Base-by-base conservation (phyloP, 495 filamentous ascomycete genomes). In the Echria macrotheca region DNA sequence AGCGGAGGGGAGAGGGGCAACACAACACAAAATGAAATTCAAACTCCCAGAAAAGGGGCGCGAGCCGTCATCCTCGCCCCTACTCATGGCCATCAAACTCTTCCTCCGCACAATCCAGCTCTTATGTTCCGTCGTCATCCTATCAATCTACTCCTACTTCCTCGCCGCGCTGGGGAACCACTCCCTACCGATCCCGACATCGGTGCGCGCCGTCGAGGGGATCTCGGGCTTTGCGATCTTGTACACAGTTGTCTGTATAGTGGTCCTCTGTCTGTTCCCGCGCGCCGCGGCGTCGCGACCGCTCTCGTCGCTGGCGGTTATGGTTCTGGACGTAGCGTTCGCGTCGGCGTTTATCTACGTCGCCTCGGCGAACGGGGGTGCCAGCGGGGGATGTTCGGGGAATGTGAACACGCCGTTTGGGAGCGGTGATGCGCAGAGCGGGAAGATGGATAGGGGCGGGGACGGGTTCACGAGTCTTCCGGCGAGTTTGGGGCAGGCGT, bases 141-240 rank as follows among this genome's bases (percentile, higher is more conserved):
- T 95, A 40, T 87, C 81, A 60, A 80, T 94, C 52, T 91, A 84
- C 76, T 87, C 84, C 21, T 95, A 86, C 67, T 84, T 82, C 70
- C 72, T 86, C 21, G 73, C 79, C 1, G 66, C 73, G 18, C 80
- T 89, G 9, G 46, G 73, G 40, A 72, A 78, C 53, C 76, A 85
- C 65, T 52, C 79, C 54, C 60, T 79, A 17, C 33, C 55, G 28
- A 87, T 89, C 56, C 70, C 74, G 3, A 78, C 62, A 54, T 86
- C 79, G 73, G 68, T 82, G 44, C 81, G 79, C 43, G 90, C 89
- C 31, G 87, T 94, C 22, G 84, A 86, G 51, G 90, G 90, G 63
- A 83, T 96, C 28, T 75, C 86, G 1, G 90, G 87, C 41, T 76
- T 76, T 5, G 85, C 80, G 3, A 74, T 81, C 1, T 65, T 91